Percentiles rank a stretch among this genome's conserved stretches.
Evolutionary conservation across 106 monocot genomes (phyloP).

Genomic region (Dendrobium nobile): DNA sequence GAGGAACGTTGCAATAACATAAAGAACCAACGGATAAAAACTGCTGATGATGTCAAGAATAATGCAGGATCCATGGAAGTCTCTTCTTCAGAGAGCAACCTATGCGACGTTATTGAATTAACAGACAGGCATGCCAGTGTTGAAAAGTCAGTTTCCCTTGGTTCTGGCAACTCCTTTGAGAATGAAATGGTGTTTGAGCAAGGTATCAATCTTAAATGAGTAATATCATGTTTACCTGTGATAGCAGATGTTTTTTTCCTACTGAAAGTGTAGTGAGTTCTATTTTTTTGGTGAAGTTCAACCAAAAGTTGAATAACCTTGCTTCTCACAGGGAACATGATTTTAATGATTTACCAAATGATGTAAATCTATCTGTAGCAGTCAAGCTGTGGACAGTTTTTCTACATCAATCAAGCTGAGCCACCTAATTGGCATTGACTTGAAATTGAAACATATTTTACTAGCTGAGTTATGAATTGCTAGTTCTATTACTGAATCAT

Average conservation of each 20-base stretch:
- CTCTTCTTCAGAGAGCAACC: background rate
- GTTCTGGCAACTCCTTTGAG: background rate
- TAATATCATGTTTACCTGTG: background rate
- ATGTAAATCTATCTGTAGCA: background rate
- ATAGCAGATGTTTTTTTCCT: background rate
- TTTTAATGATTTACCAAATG: background rate
- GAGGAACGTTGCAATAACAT: background rate
- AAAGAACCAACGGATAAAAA: background rate
- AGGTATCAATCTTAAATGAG: background rate
- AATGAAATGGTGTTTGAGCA: background rate
- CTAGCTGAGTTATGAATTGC: background rate
- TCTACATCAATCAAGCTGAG: background rate
- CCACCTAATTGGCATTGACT: background rate
- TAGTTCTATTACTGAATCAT: background rate
- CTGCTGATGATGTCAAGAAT: background rate
- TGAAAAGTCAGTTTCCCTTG: constrained; percentile 1
- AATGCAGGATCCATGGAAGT: background rate
- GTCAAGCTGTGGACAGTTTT: background rate
- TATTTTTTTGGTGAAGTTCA: background rate
- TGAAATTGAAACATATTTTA: background rate
- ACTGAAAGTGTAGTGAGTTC: background rate
- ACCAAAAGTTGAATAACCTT: background rate
- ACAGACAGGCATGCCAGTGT: background rate
- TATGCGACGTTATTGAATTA: background rate
- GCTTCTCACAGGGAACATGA: background rate